These are phyloP conservation scores for Rhizophora apiculata DNA, from an alignment of 345 rosid species.

Conservation along the genomic window DNA sequence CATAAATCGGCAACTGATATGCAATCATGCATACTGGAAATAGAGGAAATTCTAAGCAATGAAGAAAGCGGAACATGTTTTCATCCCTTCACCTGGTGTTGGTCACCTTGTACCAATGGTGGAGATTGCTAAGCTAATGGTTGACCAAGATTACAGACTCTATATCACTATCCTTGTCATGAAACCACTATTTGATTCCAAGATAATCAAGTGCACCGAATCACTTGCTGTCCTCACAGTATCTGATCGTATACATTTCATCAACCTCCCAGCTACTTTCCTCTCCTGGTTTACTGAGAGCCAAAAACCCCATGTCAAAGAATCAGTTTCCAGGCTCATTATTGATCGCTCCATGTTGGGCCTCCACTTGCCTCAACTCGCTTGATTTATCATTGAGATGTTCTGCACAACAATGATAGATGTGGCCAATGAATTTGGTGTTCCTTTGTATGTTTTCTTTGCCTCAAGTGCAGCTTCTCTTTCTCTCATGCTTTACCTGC, in stretches of 20 bases:
- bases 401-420: slow-evolving; percentile 50
- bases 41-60: neutral
- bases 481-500: slow-evolving; percentile 19
- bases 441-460: slow-evolving; percentile 49
- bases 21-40: no score
- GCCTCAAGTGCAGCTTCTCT: slow-evolving; percentile 43
- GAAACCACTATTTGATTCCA: neutral
- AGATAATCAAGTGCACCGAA: neutral
- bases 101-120: slow-evolving; percentile 15
- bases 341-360: neutral
- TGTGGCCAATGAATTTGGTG: slow-evolving; percentile 37
- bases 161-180: slow-evolving; percentile 6
- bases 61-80: neutral
- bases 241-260: neutral
- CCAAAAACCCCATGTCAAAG: slow-evolving; percentile 5
- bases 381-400: slow-evolving; percentile 51
- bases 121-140: slow-evolving; percentile 2
- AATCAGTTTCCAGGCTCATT: neutral
- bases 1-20: no score
- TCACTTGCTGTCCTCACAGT: neutral
- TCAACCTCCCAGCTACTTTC: neutral
- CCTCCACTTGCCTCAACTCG: slow-evolving; percentile 29
- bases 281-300: neutral
- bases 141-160: neutral
- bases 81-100: slow-evolving; percentile 8